Evolutionary conservation across 2,329 filamentous ascomycete genomes (phyloP), one percentile per base, ranked within the genome.

Genomic region (Colletotrichum sidae): DNA sequence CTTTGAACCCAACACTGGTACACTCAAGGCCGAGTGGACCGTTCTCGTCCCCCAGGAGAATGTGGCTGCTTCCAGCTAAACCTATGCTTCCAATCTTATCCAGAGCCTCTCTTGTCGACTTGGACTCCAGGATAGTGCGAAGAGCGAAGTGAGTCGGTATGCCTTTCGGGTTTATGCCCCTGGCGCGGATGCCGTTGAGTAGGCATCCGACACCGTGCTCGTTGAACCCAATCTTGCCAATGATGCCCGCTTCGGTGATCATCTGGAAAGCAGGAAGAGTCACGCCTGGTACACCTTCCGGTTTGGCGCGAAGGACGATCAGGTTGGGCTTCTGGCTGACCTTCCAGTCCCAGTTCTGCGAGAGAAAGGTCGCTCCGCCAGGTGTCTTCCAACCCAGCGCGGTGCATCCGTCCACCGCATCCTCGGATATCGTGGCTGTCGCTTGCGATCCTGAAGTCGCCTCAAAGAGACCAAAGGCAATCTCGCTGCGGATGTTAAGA

Each of bases 181-280:
- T 55, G 52, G 52, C 52, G 11, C 52, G 52, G 52, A 55, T 55
- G 17, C 52, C 52, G 17, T 55, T 55, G 39, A 55, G 52, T 8
- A 55, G 25, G 6, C 55, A 59, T 0, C 87, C 88, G 0, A 91
- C 86, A 0, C 88, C 86, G 0, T 73, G 71, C 13, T 76, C 78
- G 70, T 91, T 91, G 69, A 90, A 79, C 0, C 89, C 89, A 25
- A 91, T 90, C 73, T 91, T 91, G 12, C 87, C 88, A 39, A 91
- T 83, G 25, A 89, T 81, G 12, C 87, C 87, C 0, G 83, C 80
- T 55, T 89, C 87, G 0, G 86, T 89, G 25, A 89, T 78, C 77
- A 86, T 87, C 13, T 82, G 74, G 61, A 88, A 82, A 2, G 76
- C 76, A 0, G 85, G 85, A 35, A 81, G 55, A 7, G 42, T 38